These are phyloP conservation scores for Syzygium aromaticum DNA, from an alignment of 345 rosid species.

Conservation along the genomic window DNA sequence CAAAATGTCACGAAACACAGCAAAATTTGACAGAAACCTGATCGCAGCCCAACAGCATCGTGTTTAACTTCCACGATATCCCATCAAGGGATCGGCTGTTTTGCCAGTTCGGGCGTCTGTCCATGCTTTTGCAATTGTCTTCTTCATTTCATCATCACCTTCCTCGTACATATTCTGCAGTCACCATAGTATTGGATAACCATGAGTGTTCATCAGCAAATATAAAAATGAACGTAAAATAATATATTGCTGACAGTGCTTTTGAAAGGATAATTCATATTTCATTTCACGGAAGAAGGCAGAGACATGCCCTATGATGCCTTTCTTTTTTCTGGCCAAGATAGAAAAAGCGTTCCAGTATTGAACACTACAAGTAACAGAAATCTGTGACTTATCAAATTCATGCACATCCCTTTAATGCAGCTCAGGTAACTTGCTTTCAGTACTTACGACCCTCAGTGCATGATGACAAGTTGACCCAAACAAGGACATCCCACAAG, in stretches of 20 bases:
- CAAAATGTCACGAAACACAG: background rate
- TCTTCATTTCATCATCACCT: constrained; percentile 92
- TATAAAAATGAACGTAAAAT: background rate
- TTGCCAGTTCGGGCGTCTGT: constrained; percentile 96
- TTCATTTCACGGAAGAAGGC: background rate
- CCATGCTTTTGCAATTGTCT: constrained; percentile 97
- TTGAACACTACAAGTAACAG: background rate
- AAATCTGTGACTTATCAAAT: background rate
- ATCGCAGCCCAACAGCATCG: background rate
- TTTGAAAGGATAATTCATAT: background rate
- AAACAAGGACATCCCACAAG: background rate
- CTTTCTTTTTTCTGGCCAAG: background rate
- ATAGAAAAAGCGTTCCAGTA: background rate
- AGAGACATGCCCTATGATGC: background rate
- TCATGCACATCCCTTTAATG: background rate
- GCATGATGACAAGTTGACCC: background rate
- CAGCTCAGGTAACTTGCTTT: background rate
- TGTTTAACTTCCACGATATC: constrained; percentile 17
- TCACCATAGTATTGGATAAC: background rate
- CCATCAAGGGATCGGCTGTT: constrained; percentile 56
- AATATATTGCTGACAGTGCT: background rate
- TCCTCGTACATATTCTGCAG: constrained; percentile 90
- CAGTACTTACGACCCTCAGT: background rate
- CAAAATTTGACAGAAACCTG: background rate
- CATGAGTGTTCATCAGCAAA: background rate